phyloP scores from a whole-genome alignment of 805 yeast genomes.

The Myxozyma geophila region DNA sequence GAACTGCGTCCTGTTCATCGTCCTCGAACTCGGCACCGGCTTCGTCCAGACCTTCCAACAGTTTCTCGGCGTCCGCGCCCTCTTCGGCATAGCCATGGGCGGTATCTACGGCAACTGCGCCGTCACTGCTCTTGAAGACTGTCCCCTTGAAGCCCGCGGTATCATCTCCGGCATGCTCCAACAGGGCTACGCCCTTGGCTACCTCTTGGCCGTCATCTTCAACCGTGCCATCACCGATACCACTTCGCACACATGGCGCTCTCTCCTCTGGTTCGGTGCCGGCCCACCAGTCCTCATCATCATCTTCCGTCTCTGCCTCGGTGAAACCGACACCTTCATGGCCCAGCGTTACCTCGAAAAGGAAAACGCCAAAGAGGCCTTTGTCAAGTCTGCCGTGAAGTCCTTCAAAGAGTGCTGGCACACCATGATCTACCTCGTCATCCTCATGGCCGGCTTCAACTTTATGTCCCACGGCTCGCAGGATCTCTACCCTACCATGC shows the following conservation, averaged over 20 bases:
- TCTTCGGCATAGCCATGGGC: slow-evolving; percentile 74
- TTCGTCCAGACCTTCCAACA: slow-evolving; percentile 62
- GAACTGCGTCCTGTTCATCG: slow-evolving; percentile 57
- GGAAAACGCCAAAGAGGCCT: slow-evolving; percentile 6
- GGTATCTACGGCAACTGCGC: slow-evolving; percentile 70
- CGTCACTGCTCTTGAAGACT: slow-evolving; percentile 69
- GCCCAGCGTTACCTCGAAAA: slow-evolving; percentile 23
- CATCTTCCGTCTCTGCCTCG: slow-evolving; percentile 60
- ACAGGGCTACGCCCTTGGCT: slow-evolving; percentile 79
- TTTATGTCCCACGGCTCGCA: slow-evolving; percentile 77
- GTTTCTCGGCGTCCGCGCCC: slow-evolving; percentile 64
- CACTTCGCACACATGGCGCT: slow-evolving; percentile 64
- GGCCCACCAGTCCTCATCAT: slow-evolving; percentile 65
- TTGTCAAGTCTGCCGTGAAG: slow-evolving; percentile 42
- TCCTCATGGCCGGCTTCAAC: slow-evolving; percentile 71
- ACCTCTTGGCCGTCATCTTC: slow-evolving; percentile 66
- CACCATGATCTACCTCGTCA: slow-evolving; percentile 58
- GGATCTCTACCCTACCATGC: slow-evolving; percentile 70
- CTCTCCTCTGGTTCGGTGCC: slow-evolving; percentile 75
- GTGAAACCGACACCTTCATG: slow-evolving; percentile 56
- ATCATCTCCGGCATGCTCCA: slow-evolving; percentile 72
- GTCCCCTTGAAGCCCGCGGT: slow-evolving; percentile 64
- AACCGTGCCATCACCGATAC: slow-evolving; percentile 58
- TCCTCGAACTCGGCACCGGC: slow-evolving; percentile 68
- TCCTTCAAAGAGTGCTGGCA: slow-evolving; percentile 63